These are phyloP conservation scores for Hysterium pulicare DNA, from an alignment of 2,329 filamentous ascomycete species.

Conservation along the genomic window DNA sequence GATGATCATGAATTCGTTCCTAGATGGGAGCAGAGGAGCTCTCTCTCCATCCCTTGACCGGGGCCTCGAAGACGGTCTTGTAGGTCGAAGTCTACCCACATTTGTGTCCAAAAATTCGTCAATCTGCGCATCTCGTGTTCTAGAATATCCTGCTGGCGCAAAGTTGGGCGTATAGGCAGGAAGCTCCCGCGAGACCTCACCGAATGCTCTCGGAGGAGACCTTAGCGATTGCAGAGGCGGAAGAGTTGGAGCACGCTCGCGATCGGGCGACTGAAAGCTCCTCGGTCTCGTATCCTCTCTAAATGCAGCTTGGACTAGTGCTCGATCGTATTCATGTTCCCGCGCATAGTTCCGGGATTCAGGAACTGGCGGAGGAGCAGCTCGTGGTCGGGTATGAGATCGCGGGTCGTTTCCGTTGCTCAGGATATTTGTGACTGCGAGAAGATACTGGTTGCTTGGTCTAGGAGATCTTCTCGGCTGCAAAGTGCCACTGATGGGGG, in stretches of 20 bases:
- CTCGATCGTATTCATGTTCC: conserved; percentile 3
- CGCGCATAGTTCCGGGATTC: conserved; percentile 24
- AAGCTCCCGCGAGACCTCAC: conserved; percentile 12
- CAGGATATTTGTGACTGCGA: neutral
- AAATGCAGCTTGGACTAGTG: neutral
- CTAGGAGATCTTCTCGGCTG: conserved; percentile 12
- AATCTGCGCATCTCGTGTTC: conserved; percentile 10
- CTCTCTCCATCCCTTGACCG: neutral
- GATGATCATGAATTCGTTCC: conserved; percentile 4
- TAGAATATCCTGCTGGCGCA: conserved; percentile 24
- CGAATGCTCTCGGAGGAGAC: neutral
- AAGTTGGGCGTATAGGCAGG: conserved; percentile 34
- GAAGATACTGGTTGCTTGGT: conserved; percentile 11
- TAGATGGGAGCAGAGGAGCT: neutral
- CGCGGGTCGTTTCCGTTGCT: conserved; percentile 7
- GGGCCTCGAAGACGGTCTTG: neutral
- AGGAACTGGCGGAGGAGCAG: conserved; percentile 32
- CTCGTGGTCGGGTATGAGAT: conserved; percentile 14
- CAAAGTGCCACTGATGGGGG: conserved; percentile 12
- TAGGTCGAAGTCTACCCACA: neutral
- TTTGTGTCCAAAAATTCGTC: conserved; percentile 3
- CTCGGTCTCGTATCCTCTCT: neutral
- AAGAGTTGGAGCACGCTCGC: neutral
- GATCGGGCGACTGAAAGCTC: neutral
- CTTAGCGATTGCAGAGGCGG: neutral